A percentile compares a stretch with the other conserved stretches of the same genome.
Conservation (phyloP, 306 rosid species). For the Lathyrus tuberosus region DNA sequence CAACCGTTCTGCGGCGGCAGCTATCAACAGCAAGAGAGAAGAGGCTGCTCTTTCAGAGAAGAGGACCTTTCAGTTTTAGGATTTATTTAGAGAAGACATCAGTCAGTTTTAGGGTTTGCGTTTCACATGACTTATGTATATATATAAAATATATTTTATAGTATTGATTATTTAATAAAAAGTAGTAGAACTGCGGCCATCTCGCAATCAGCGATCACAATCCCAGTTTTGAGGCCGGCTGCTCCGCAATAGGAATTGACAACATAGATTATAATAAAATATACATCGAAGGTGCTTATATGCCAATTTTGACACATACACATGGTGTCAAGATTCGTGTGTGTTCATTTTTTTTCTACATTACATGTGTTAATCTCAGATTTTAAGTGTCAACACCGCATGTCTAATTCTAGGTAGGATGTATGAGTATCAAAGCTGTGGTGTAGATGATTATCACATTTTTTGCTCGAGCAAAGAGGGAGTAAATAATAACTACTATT, state of each 20-base stretch:
- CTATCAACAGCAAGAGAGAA: background rate
- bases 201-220: background rate
- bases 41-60: background rate
- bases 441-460: background rate
- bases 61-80: background rate
- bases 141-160: background rate
- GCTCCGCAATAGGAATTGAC: background rate
- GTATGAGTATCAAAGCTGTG: background rate
- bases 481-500: background rate
- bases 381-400: background rate
- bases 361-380: background rate
- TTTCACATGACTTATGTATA: background rate
- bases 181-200: background rate
- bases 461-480: background rate
- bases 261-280: background rate
- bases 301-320: background rate
- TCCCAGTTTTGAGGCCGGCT: background rate
- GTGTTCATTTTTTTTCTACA: background rate
- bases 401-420: background rate
- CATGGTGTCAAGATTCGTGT: background rate
- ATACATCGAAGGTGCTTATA: background rate
- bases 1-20: background rate
- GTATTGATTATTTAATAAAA: background rate
- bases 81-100: background rate
- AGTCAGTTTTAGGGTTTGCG: background rate